Conservation (phyloP, 2,329 filamentous ascomycete genomes). For the Fusarium mundagurra region DNA sequence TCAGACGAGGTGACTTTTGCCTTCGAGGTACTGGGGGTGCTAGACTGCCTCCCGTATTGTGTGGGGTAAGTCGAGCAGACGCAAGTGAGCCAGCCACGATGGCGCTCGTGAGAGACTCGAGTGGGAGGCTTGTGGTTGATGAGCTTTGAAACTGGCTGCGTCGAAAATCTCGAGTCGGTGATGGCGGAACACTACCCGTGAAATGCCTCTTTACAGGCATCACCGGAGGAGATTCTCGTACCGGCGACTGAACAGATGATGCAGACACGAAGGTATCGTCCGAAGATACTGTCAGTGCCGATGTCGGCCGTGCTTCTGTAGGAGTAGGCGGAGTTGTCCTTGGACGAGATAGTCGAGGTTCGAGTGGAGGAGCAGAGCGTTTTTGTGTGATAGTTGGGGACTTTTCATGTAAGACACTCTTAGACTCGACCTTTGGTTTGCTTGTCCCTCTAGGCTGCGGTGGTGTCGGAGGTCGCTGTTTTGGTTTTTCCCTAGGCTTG, state of each 20-base stretch:
- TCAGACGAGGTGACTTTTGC: slow-evolving; percentile 64
- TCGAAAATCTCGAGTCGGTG: slow-evolving; percentile 50
- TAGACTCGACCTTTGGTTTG: slow-evolving; percentile 25
- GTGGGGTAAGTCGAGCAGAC: slow-evolving; percentile 63
- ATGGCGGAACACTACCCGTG: slow-evolving; percentile 46
- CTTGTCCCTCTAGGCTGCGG: slow-evolving; percentile 48
- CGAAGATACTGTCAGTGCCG: slow-evolving; percentile 50
- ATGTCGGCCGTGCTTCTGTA: slow-evolving; percentile 27
- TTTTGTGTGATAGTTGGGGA: slow-evolving; percentile 17
- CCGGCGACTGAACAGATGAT: slow-evolving; percentile 50
- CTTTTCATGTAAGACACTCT: slow-evolving; percentile 9
- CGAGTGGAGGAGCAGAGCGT: slow-evolving; percentile 12
- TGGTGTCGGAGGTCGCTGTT: slow-evolving; percentile 49
- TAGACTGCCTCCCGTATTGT: slow-evolving; percentile 51
- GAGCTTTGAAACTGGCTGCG: slow-evolving; percentile 42
- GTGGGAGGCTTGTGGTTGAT: slow-evolving; percentile 56
- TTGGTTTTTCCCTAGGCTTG: slow-evolving; percentile 8
- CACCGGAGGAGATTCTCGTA: slow-evolving; percentile 41
- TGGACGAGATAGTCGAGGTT: slow-evolving; percentile 12
- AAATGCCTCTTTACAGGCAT: slow-evolving; percentile 24
- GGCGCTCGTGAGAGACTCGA: slow-evolving; percentile 75
- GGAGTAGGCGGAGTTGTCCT: slow-evolving; percentile 21
- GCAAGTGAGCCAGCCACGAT: slow-evolving; percentile 81
- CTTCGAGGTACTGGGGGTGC: slow-evolving; percentile 52
- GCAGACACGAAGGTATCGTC: slow-evolving; percentile 58